Evolutionary conservation across 1,284 basidiomycete species (phyloP), one percentile per base, ranked within the genome.

Genomic region (Boletellus sp.): DNA sequence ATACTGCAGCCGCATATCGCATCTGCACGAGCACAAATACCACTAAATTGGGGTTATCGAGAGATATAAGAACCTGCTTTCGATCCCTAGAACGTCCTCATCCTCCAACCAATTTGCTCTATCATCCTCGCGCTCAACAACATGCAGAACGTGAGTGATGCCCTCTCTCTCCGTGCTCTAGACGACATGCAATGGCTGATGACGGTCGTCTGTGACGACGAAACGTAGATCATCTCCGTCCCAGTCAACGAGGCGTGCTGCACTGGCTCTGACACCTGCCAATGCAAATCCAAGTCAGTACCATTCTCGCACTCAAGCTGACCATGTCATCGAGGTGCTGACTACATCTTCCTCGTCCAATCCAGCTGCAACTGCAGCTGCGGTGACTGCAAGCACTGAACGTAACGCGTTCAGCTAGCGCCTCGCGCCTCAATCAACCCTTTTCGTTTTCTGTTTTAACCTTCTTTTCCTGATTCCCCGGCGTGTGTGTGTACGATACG

Each of bases 361-460:
- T 44, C 12, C 24, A 61, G 62, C 8, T 61, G 60, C 49, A 49
- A 38, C 22, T 60, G 60, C 60, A 52, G 43, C 22, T 60, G 59
- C 41, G 8, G 46, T 21, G 60, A 55, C 38, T 60, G 59, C 62
- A 60, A 58, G 49, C 58, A 62, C 48, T 60, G 50, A 44, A 26
- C 3, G 19, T 30, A 11, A 32, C 30, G 30, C 30, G 30, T 13
- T 30, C 30, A 13, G 12, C 30, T 30, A 2, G 30, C 30, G 30
- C 15, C 30, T 15, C 30, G 13, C 30, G 6, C 13, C 30, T 15
- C 5, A 30, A 15, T 7, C 12, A 32, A 13, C 13, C 13, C 4
- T 32, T 32, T 4, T 15, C 30, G 12, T 12, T 32, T 32, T 32
- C 13, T 15, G 13, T 15, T 32, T 32, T 15, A 30, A 12, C 10